Evolutionary conservation across 768 basidiomycete genomes (phyloP), one percentile per base, ranked within the genome.

Genomic region (Pleurotus pulmonarius): DNA sequence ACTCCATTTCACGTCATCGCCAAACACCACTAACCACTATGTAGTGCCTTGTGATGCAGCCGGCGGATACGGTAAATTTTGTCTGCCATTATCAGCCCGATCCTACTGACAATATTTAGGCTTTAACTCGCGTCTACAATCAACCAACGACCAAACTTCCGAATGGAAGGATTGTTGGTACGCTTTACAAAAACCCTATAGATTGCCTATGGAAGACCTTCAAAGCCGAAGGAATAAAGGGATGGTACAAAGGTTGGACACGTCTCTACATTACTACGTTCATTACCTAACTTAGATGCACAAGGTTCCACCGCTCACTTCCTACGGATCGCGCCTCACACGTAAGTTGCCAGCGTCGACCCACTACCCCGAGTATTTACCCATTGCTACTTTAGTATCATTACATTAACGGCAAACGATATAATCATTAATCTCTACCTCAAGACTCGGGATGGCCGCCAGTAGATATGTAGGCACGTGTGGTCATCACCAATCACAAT

Each of bases 201-300:
- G 94, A 98, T 64, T 98, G 96, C 73, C 75, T 99, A 49, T 96
- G 90, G 92, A 98, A 97, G 77, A 99, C 97, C 0, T 81, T 92
- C 61, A 86, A 86, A 67, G 76, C 87, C 0, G 97, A 99, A 73
- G 97, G 97, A 29, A 72, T 94, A 8, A 76, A 83, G 20, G 97
- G 93, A n/a, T 92, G 89, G 90, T 99, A 99, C 75, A 98, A 98
- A 77, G 95, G 93, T 83, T n/a, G 13, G 48, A 34, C 29, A 11
- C 11, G 29, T 11, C 11, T 34, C 29, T 34, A 34, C 3, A 11
- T 34, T 34, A 11, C 38, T 11, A 8, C 3, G 11, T 1, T 2
- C 22, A 13, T 25, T 8, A 22, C 26, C 52, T 52, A 58, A 49
- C 56, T 38, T 45, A 2, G 9, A 5, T 3, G 37, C 45, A 49